phyloP scores from a whole-genome alignment of 371 early-diverging fungal species.

The Blyttiomyces sp. region DNA sequence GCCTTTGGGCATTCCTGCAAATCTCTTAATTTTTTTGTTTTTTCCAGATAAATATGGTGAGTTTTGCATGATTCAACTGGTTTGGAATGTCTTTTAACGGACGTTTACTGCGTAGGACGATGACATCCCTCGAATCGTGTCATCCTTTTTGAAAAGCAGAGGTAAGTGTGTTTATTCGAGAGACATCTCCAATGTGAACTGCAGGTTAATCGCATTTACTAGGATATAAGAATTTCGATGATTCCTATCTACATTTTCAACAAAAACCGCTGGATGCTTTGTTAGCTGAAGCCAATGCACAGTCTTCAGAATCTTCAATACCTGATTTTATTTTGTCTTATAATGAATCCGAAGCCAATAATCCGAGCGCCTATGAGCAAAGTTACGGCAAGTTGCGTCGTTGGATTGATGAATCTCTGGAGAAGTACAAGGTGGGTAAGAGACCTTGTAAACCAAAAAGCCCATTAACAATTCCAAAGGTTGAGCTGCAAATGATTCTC shows the following conservation, averaged over 20 bases:
- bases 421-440: constrained; percentile 73
- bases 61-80: too few species aligned
- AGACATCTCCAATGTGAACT: background rate
- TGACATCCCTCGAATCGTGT: background rate
- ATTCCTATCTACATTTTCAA: background rate
- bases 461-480: too few species aligned
- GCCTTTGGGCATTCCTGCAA: background rate
- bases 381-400: constrained; percentile 76
- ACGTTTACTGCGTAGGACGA: too few species aligned
- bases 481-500: constrained; percentile 80
- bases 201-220: background rate
- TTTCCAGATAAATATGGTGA: too few species aligned
- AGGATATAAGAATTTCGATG: background rate
- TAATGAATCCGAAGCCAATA: constrained; percentile 68
- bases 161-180: background rate
- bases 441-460: too few species aligned
- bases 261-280: background rate
- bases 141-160: background rate
- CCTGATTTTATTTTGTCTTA: constrained; percentile 64
- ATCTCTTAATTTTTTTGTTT: background rate
- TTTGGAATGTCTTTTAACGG: too few species aligned
- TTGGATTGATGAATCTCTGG: constrained; percentile 96
- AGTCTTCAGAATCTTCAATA: constrained; percentile 42
- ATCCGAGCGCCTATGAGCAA: constrained; percentile 72
- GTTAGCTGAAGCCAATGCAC: constrained; percentile 4